Evolutionary conservation across 1,139 yeast species (phyloP).

Genomic region (Sugiyamaella sp.): DNA sequence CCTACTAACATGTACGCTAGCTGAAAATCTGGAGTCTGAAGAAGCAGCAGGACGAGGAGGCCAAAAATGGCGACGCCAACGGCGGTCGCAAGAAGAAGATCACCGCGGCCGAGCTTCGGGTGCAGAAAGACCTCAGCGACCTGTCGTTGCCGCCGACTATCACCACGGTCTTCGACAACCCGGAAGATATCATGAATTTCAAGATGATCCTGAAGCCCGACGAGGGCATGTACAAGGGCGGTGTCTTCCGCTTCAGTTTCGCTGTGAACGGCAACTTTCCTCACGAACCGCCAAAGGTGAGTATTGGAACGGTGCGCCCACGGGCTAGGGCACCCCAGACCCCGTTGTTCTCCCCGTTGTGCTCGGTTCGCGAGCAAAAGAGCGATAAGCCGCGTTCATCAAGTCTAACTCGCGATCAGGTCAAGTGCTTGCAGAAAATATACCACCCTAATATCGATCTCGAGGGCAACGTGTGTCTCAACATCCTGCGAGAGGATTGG

Average conservation of each 20-base stretch:
- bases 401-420: conserved; percentile 24
- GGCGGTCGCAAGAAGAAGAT: conserved; percentile 49
- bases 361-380: not conserved
- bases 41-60: conserved; percentile 39
- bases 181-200: conserved; percentile 63
- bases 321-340: not conserved
- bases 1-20: conserved; percentile 29
- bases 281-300: conserved; percentile 88
- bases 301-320: conserved; percentile 39
- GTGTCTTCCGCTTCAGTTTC: conserved; percentile 68
- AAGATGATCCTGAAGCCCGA: conserved; percentile 66
- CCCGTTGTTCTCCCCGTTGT: not conserved
- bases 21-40: conserved; percentile 48
- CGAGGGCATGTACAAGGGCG: conserved; percentile 77
- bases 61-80: conserved; percentile 32
- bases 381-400: no score
- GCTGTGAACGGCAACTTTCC: conserved; percentile 76
- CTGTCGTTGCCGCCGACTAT: conserved; percentile 70
- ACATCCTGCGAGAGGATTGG: conserved; percentile 94
- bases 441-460: conserved; percentile 94
- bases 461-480: conserved; percentile 89
- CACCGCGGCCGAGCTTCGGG: conserved; percentile 50
- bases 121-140: conserved; percentile 63
- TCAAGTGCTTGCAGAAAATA: conserved; percentile 48
- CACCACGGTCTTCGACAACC: conserved; percentile 56